Conservation (phyloP, 768 basidiomycete species). For the Termitomyces sp. region DNA sequence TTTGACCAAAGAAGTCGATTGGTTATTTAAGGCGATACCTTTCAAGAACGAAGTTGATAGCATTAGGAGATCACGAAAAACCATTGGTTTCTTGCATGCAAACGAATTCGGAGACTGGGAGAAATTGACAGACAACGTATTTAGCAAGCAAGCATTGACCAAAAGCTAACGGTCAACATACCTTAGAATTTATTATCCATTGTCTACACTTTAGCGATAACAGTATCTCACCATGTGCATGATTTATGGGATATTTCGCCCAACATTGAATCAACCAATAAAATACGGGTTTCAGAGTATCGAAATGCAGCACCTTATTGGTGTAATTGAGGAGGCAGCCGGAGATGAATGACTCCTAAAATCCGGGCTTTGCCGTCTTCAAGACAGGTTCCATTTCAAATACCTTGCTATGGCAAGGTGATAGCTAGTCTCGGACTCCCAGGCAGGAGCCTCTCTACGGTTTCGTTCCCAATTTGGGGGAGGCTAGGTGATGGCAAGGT, state of each 20-base stretch:
- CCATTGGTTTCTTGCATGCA: background rate
- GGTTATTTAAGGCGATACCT: background rate
- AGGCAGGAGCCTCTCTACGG: too few species aligned
- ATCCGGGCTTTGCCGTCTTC: too few species aligned
- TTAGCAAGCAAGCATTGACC: background rate
- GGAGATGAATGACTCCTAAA: too few species aligned
- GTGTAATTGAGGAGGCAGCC: too few species aligned
- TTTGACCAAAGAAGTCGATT: background rate
- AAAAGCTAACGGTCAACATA: background rate
- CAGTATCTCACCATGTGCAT: background rate
- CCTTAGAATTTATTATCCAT: background rate
- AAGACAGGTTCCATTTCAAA: too few species aligned
- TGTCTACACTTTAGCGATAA: background rate
- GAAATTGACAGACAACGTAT: background rate
- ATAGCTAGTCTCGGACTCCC: too few species aligned
- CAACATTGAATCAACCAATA: background rate
- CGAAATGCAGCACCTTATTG: too few species aligned
- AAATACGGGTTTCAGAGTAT: too few species aligned
- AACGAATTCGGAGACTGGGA: background rate
- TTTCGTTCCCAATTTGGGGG: too few species aligned
- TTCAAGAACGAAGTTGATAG: background rate
- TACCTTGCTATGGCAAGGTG: too few species aligned
- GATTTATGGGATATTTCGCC: background rate
- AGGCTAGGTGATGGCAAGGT: too few species aligned
- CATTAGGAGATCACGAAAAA: background rate